phyloP scores from a whole-genome alignment of 352 stramenopile genomes.

The Phytophthora citrophthora region DNA sequence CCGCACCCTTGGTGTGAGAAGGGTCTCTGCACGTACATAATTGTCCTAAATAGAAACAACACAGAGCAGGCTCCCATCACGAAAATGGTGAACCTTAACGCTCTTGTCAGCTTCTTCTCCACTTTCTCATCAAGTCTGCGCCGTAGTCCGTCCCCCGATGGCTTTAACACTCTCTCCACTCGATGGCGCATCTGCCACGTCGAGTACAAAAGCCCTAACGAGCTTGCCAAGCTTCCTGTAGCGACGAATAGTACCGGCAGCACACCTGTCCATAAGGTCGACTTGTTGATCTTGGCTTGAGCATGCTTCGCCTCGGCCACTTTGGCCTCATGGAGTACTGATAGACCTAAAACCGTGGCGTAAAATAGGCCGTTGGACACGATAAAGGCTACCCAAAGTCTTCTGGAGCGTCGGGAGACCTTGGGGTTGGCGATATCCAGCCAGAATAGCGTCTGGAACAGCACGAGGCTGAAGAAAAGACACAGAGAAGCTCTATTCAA shows the following conservation, averaged over 20 bases:
- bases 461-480: conserved; percentile 87
- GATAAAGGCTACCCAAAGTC: conserved; percentile 80
- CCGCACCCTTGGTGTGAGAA: conserved; percentile 81
- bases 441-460: conserved; percentile 89
- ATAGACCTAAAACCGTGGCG: conserved; percentile 63
- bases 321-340: conserved; percentile 48
- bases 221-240: conserved; percentile 68
- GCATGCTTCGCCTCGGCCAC: conserved; percentile 26
- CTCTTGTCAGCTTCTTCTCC: conserved; percentile 73
- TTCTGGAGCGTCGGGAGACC: conserved; percentile 68
- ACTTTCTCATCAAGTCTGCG: conserved; percentile 66
- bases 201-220: conserved; percentile 75
- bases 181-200: conserved; percentile 76
- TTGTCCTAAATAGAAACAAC: conserved; percentile 70
- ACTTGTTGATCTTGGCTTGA: conserved; percentile 10
- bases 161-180: conserved; percentile 71
- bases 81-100: conserved; percentile 71
- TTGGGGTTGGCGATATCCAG: conserved; percentile 89
- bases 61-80: conserved; percentile 76
- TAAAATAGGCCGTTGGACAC: conserved; percentile 82
- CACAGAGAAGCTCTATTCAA: conserved; percentile 78
- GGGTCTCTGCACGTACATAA: conserved; percentile 85
- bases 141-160: conserved; percentile 46
- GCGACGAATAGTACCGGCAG: conserved; percentile 76
- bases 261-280: conserved; percentile 58